phyloP scores from a whole-genome alignment of 352 stramenopile species.

The Globisporangium lucens region DNA sequence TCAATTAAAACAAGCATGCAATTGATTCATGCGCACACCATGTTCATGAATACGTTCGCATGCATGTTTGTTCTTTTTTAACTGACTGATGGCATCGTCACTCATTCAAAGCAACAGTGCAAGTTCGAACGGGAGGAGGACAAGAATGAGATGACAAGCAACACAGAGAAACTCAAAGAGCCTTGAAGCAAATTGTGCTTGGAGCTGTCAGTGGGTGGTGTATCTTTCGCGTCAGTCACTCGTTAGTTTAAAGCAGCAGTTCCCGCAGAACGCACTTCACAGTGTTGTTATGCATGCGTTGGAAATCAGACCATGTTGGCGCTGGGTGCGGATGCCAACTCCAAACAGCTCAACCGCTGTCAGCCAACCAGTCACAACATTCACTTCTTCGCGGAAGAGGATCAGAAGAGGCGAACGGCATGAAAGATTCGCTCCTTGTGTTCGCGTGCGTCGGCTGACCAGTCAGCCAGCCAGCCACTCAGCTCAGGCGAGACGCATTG shows the following conservation, averaged over 20 bases:
- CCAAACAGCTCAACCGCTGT: neutral
- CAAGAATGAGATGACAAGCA: neutral
- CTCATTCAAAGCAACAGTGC: neutral
- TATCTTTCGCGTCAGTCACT: slow-evolving; percentile 2
- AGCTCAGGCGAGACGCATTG: neutral
- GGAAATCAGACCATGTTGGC: neutral
- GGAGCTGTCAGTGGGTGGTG: neutral
- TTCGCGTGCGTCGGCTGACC: neutral
- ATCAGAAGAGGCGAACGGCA: slow-evolving; percentile 9
- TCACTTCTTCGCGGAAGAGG: neutral
- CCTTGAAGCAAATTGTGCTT: neutral
- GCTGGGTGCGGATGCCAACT: neutral
- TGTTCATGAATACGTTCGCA: neutral
- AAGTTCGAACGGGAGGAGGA: neutral
- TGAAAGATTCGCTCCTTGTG: neutral
- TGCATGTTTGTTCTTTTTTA: neutral
- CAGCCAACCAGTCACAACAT: neutral
- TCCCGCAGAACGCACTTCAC: neutral
- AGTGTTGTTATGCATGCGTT: neutral
- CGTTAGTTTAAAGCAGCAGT: slow-evolving; percentile 7
- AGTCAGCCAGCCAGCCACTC: neutral
- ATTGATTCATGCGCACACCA: neutral
- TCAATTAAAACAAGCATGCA: neutral
- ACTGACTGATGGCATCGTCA: neutral
- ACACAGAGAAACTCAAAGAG: neutral